Evolutionary conservation across 2,329 filamentous ascomycete species (phyloP).

Genomic region (Geoglossum cookeanum): DNA sequence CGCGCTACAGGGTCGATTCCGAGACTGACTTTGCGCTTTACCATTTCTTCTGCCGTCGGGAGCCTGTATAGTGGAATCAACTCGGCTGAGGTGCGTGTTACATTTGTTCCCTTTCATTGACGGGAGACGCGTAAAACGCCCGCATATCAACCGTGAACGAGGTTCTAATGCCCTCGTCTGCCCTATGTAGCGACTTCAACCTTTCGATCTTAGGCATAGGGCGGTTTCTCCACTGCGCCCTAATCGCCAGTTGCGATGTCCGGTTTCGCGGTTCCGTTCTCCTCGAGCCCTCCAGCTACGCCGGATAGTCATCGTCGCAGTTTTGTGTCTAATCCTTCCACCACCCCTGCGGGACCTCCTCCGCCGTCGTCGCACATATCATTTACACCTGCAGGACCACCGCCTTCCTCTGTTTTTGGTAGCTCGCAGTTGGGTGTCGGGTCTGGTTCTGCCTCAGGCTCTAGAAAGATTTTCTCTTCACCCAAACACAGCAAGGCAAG

Average conservation of each 20-base stretch:
- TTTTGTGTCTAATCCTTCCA: conserved; percentile 25
- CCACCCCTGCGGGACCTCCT: conserved; percentile 37
- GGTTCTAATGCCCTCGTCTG: background rate
- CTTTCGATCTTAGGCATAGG: too few species aligned
- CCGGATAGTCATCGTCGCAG: conserved; percentile 1
- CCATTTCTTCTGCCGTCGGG: background rate
- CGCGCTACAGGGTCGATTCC: background rate
- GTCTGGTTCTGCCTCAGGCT: background rate
- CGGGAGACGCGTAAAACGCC: background rate
- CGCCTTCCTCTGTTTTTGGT: conserved; percentile 31
- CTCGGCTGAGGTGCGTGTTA: background rate
- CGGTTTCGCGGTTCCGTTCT: conserved; percentile 1
- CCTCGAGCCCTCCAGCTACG: conserved; percentile 5
- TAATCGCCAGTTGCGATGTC: background rate
- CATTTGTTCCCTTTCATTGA: background rate
- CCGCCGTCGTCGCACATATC: conserved; percentile 31
- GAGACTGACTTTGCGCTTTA: background rate
- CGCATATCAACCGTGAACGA: background rate
- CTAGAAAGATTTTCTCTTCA: background rate
- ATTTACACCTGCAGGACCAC: conserved; percentile 36
- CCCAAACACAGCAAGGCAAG: background rate
- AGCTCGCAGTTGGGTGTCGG: conserved; percentile 23
- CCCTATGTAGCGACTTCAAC: background rate
- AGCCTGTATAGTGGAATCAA: background rate
- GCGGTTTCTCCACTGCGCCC: too few species aligned